Conservation (phyloP, 1,284 basidiomycete species). For the Microbotryum saponariae region DNA sequence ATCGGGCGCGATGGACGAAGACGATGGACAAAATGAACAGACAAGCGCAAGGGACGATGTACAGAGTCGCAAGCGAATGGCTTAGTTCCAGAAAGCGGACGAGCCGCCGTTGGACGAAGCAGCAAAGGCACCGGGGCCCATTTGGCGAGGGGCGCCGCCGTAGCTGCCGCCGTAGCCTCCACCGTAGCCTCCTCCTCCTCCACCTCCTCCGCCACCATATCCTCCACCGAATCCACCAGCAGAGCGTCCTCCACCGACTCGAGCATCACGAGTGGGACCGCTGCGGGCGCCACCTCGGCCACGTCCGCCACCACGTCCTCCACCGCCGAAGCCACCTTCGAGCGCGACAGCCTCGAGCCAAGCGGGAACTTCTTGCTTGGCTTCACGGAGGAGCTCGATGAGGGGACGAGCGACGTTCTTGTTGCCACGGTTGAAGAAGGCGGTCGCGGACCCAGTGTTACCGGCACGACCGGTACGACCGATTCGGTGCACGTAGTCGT, state of each 20-base stretch:
- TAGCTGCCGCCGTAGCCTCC: constrained; percentile 27
- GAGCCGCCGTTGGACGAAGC: too few species aligned
- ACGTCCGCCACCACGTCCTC: constrained; percentile 52
- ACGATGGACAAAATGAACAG: too few species aligned
- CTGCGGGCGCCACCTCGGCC: constrained; percentile 46
- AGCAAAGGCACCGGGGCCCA: too few species aligned
- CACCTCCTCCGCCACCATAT: constrained; percentile 33
- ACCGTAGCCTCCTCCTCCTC: constrained; percentile 30
- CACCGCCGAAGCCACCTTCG: constrained; percentile 59
- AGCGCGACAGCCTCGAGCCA: constrained; percentile 85
- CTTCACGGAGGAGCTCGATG: constrained; percentile 86
- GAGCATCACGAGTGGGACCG: constrained; percentile 38
- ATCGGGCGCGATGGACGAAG: too few species aligned
- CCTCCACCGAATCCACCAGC: constrained; percentile 31
- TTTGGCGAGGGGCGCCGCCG: too few species aligned
- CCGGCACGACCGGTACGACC: constrained; percentile 99
- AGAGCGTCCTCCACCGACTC: constrained; percentile 34
- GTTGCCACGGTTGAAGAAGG: constrained; percentile 47
- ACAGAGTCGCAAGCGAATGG: too few species aligned
- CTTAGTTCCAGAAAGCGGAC: too few species aligned
- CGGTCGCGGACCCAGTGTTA: constrained; percentile 85
- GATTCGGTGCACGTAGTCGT: constrained; percentile 97
- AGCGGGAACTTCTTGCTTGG: constrained; percentile 88
- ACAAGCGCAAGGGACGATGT: too few species aligned
- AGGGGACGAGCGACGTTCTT: constrained; percentile 86